Percentiles rank a stretch among this genome's conserved stretches.
Conservation (phyloP, 139 green algal species). For the Coelastrella sp. region DNA sequence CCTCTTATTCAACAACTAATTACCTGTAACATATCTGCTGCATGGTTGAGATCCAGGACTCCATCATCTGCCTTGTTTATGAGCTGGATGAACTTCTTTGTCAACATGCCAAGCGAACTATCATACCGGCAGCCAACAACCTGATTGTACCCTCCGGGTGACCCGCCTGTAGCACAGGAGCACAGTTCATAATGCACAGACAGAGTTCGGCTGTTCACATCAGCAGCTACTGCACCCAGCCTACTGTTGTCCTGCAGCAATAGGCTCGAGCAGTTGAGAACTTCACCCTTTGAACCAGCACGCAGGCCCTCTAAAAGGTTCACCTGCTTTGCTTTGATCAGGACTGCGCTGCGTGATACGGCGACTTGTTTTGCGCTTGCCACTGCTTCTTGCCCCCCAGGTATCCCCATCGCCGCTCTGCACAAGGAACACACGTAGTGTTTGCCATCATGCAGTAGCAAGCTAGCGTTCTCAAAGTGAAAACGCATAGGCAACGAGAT, state of each 20-base stretch:
- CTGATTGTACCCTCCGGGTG: slow-evolving; percentile 18
- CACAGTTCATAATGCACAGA: background rate
- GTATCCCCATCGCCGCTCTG: background rate
- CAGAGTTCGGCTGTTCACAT: background rate
- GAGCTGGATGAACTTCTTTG: slow-evolving; percentile 92
- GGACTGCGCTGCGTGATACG: slow-evolving; percentile 33
- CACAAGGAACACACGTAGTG: background rate
- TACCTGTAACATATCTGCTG: slow-evolving; percentile 84
- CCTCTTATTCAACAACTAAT: background rate
- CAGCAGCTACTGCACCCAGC: background rate
- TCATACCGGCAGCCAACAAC: slow-evolving; percentile 76
- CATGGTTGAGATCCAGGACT: slow-evolving; percentile 93
- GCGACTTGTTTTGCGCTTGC: slow-evolving; percentile 30
- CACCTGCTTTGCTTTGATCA: slow-evolving; percentile 37
- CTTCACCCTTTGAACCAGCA: no score
- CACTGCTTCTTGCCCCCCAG: background rate
- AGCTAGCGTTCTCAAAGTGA: no score
- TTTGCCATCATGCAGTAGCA: no score
- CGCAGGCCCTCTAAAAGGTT: background rate
- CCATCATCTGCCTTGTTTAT: slow-evolving; percentile 80
- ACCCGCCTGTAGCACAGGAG: background rate
- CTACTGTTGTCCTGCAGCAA: background rate
- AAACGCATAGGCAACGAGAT: background rate
- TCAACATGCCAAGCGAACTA: slow-evolving; percentile 89
- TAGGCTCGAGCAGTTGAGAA: background rate